Evolutionary conservation across 805 yeast genomes (phyloP), one percentile per base, ranked within the genome.

Genomic region (Barnettozyma sucrosica): DNA sequence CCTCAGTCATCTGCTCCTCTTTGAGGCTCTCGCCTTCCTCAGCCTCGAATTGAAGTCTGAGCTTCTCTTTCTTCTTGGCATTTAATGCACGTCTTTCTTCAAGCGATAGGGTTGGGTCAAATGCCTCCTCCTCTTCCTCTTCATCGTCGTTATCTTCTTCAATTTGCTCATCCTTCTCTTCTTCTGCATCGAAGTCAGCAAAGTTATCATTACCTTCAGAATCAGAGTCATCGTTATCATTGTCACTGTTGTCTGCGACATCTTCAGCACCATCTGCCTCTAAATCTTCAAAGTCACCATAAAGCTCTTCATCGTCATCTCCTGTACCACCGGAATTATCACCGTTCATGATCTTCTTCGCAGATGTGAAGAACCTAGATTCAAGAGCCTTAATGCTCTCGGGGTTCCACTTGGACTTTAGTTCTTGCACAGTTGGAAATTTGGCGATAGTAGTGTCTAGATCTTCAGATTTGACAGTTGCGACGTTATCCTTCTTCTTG

Each of bases 21-120:
- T 82, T 89, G 16, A 86, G 87, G 55, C 80, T 79, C 49, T 80
- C 83, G 48, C 80, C 83, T 54, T 77, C 82, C 63, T 83, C 89
- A 45, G 81, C 89, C 61, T 93, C 98, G 61, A 93, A 89, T 63
- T 93, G 97, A 58, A 87, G 74, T 50, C 89, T 82, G 50, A 92
- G 73, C 59, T 86, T 83, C 54, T 90, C 97, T 60, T 93, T 95
- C 71, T 86, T 89, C 51, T 83, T 80, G 2, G 97, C 96, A 60
- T 90, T 90, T 46, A 79, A 68, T 45, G 79, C 81, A 63, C 98
- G 80, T 64, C 81, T 83, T 61, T 86, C 82, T 49, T 84, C 95
- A 32, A 84, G 68, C 1, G 92, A 70, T 41, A 80, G 55, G 37
- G 64, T 48, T 41, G 65, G 65, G 46, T 61, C 65, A 46, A 59